Evolutionary conservation across 2,329 filamentous ascomycete species (phyloP).

Genomic region (Scedosporium apiospermum): DNA sequence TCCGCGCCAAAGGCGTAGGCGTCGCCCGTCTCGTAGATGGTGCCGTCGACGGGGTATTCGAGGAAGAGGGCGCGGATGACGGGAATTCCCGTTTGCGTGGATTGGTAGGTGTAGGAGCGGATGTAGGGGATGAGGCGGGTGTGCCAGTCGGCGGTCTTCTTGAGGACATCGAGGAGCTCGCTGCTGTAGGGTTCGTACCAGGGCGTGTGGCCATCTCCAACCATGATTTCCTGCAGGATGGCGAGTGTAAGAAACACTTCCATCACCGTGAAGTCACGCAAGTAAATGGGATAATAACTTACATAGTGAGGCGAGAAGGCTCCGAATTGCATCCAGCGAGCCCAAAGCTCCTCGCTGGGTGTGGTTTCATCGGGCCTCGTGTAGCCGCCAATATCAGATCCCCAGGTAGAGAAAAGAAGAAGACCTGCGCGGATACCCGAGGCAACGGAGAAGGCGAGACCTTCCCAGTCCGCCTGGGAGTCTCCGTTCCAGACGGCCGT

Average conservation of each 20-base stretch:
- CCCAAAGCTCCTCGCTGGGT: not conserved
- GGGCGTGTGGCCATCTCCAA: not conserved
- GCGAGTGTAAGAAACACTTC: not conserved
- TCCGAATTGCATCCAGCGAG: not conserved
- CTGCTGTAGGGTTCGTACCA: not conserved
- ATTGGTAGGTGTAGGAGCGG: not conserved
- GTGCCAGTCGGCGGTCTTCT: not conserved
- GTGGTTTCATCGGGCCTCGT: not conserved
- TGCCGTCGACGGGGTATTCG: not conserved
- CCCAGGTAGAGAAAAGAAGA: not conserved
- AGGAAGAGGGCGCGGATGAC: not conserved
- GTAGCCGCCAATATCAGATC: not conserved
- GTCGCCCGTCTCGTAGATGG: not conserved
- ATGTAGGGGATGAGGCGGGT: not conserved
- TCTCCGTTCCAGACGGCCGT: not conserved
- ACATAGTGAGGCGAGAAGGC: not conserved
- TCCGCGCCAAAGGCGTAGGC: not conserved
- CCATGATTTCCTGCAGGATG: not conserved
- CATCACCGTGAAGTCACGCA: not conserved
- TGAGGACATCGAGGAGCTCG: not conserved
- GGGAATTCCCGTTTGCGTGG: not conserved
- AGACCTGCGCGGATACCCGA: not conserved
- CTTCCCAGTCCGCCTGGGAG: not conserved
- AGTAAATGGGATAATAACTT: not conserved
- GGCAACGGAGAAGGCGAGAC: not conserved